Percentiles rank a stretch among this genome's conserved stretches.
These are phyloP conservation scores for Metrosideros polymorpha DNA, from an alignment of 441 rosid genomes.

Conservation along the genomic window DNA sequence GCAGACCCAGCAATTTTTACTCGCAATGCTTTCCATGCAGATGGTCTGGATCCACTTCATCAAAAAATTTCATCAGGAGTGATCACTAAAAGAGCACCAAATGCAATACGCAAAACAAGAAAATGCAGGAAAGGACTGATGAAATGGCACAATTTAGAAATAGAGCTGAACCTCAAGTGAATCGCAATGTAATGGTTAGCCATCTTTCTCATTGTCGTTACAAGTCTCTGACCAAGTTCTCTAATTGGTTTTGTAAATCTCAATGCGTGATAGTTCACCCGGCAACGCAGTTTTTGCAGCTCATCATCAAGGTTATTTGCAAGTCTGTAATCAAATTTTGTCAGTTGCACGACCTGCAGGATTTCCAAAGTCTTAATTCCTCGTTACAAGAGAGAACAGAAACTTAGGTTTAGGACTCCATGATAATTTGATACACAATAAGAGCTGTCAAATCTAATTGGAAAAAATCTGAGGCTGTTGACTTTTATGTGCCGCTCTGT, in stretches of 20 bases:
- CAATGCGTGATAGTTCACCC: conserved; percentile 83
- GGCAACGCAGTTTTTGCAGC: conserved; percentile 89
- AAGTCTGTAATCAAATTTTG: conserved; percentile 96
- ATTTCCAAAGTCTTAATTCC: not conserved
- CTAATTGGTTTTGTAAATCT: conserved; percentile 82
- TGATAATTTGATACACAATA: not conserved
- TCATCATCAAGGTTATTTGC: conserved; percentile 78
- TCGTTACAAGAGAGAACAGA: not conserved
- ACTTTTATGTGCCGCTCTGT: not conserved
- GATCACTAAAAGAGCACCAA: not conserved
- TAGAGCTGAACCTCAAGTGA: conserved; percentile 61
- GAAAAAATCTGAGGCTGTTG: not conserved
- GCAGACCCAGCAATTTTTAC: not conserved
- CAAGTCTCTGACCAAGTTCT: conserved; percentile 67
- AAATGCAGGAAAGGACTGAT: not conserved
- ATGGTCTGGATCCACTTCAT: not conserved
- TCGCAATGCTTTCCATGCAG: not conserved
- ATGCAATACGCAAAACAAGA: not conserved
- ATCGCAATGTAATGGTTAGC: conserved; percentile 74
- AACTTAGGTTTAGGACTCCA: not conserved
- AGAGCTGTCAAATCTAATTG: not conserved
- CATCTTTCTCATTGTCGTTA: conserved; percentile 68
- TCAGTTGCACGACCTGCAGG: conserved; percentile 89
- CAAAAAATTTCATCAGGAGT: not conserved
- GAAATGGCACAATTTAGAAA: not conserved